Evolutionary conservation across 345 rosid genomes (phyloP).

Genomic region (Nephelium lappaceum): DNA sequence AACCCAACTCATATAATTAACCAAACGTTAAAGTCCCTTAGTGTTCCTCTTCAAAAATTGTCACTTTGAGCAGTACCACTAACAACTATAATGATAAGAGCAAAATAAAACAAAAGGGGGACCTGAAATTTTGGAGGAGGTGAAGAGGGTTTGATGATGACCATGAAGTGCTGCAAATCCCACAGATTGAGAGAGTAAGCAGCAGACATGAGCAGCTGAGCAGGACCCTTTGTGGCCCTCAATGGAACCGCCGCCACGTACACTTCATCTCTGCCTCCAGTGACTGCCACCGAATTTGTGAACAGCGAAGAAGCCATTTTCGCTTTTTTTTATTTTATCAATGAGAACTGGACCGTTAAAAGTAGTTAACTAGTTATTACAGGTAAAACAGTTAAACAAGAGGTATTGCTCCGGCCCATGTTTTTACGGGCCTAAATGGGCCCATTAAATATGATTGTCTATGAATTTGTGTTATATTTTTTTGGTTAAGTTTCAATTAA

Average conservation of each 20-base stretch:
- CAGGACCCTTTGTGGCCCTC: conserved; percentile 57
- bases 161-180: conserved; percentile 69
- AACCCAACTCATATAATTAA: too few relatives aligned
- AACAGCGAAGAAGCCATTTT: conserved; percentile 20
- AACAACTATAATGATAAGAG: neutral
- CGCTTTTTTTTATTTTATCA: too few relatives aligned
- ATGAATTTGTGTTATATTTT: too few relatives aligned
- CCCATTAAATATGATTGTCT: too few relatives aligned
- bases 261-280: conserved; percentile 45
- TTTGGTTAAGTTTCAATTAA: too few relatives aligned
- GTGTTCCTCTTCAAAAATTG: neutral
- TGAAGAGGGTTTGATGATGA: conserved; percentile 47
- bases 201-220: conserved; percentile 57
- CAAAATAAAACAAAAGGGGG: neutral
- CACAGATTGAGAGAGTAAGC: conserved; percentile 57
- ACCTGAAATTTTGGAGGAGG: conserved; percentile 49
- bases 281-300: conserved; percentile 21
- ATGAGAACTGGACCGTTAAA: too few relatives aligned
- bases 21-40: too few relatives aligned
- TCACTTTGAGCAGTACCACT: neutral
- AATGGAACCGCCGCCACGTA: conserved; percentile 66
- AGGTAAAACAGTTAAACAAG: too few relatives aligned
- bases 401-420: too few relatives aligned
- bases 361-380: too few relatives aligned
- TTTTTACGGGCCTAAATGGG: too few relatives aligned